These are phyloP conservation scores for Tolypocladium capitatum DNA, from an alignment of 2,329 filamentous ascomycete species.

Conservation along the genomic window DNA sequence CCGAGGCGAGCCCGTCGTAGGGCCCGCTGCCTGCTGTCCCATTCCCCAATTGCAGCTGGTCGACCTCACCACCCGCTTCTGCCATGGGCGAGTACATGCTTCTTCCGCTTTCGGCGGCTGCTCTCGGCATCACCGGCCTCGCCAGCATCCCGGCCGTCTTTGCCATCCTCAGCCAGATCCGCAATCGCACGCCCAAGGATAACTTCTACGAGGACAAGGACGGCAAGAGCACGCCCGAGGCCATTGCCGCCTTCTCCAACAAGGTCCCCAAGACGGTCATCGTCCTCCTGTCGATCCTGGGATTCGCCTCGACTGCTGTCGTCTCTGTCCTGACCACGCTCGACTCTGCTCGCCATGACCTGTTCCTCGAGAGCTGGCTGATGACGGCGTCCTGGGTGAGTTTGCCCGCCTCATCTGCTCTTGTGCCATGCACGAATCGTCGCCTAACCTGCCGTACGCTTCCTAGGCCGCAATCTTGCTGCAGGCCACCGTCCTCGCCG, in stretches of 20 bases:
- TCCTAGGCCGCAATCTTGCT: constrained; percentile 34
- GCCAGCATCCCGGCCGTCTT: constrained; percentile 23
- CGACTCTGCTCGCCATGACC: constrained; percentile 17
- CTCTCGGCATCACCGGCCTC: constrained; percentile 21
- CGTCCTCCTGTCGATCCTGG: constrained; percentile 37
- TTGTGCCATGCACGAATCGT: neutral
- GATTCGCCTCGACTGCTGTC: constrained; percentile 41
- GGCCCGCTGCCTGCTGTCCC: neutral
- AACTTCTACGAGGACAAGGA: constrained; percentile 55
- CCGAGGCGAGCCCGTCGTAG: neutral
- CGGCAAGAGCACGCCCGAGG: constrained; percentile 53
- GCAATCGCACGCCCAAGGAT: constrained; percentile 22
- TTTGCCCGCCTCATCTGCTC: constrained; percentile 4
- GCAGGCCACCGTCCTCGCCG: constrained; percentile 36
- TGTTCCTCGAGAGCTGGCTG: constrained; percentile 46
- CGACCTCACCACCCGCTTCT: neutral
- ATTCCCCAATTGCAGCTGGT: neutral
- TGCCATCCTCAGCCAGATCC: constrained; percentile 20
- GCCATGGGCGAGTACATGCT: constrained; percentile 4
- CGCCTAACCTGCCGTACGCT: neutral
- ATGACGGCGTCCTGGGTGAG: constrained; percentile 50
- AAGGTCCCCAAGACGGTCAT: constrained; percentile 42
- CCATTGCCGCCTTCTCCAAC: constrained; percentile 48
- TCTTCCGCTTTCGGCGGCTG: constrained; percentile 17
- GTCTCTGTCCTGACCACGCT: constrained; percentile 40